A percentile compares a stretch with the other conserved stretches of the same genome.
These are phyloP conservation scores for Dactylellina cionopaga DNA, from an alignment of 2,329 filamentous ascomycete species.

Conservation along the genomic window DNA sequence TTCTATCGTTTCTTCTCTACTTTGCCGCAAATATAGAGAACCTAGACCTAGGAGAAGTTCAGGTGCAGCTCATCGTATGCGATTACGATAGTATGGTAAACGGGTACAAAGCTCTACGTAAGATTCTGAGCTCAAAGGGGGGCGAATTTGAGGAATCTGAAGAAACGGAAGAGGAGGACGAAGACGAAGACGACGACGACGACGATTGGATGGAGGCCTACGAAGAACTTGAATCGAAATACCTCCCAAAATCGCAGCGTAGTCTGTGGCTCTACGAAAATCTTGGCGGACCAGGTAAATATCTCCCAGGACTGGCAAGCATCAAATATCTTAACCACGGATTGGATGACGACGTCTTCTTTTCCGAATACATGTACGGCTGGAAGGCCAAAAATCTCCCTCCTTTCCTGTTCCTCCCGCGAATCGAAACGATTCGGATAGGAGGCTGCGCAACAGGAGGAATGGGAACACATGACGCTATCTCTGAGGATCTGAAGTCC, in stretches of 20 bases:
- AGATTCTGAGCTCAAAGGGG: not conserved
- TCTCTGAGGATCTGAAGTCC: not conserved
- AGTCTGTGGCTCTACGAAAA: conserved; percentile 16
- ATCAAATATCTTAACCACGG: not conserved
- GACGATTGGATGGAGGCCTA: not conserved
- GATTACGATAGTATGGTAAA: not conserved
- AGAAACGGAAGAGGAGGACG: not conserved
- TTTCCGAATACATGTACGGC: not conserved
- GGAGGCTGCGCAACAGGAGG: conserved; percentile 6
- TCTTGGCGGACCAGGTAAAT: not conserved
- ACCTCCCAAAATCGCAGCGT: not conserved
- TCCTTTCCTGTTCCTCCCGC: conserved; percentile 1
- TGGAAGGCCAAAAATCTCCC: conserved; percentile 11
- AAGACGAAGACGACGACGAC: not conserved
- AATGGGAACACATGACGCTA: not conserved
- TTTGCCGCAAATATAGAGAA: not conserved
- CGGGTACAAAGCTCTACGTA: not conserved
- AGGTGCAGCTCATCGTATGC: not conserved
- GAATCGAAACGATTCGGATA: not conserved
- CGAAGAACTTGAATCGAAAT: not conserved
- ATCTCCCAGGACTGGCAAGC: not conserved
- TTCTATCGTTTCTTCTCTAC: conserved; percentile 10
- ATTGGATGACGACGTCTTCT: not conserved
- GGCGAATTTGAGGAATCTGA: not conserved
- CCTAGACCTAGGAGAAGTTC: not conserved